Percentiles rank a stretch among this genome's conserved stretches.
phyloP scores from a whole-genome alignment of 2,329 filamentous ascomycete species.

The Aphanocladium album region DNA sequence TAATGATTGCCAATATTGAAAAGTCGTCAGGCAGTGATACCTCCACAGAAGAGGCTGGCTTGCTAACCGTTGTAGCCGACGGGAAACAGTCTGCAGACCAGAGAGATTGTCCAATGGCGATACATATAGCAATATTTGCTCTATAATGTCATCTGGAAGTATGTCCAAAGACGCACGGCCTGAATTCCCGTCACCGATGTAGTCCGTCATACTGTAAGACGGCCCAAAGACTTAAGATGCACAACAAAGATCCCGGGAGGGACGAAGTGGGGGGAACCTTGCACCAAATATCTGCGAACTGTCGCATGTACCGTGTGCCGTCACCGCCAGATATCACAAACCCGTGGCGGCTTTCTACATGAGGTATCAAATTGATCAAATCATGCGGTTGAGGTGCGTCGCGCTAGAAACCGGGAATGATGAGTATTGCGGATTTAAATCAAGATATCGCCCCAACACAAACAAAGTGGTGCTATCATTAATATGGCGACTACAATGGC shows the following conservation, averaged over 20 bases:
- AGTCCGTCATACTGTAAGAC: not conserved
- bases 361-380: not conserved
- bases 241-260: not conserved
- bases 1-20: constrained; percentile 67
- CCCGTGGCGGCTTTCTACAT: not conserved
- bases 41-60: constrained; percentile 77
- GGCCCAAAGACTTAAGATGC: not conserved
- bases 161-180: constrained; percentile 33
- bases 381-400: not conserved
- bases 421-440: not conserved
- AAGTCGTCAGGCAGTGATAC: constrained; percentile 62
- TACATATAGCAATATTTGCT: constrained; percentile 64
- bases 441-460: not conserved
- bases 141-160: constrained; percentile 80
- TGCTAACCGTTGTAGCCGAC: constrained; percentile 58
- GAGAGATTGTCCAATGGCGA: constrained; percentile 51
- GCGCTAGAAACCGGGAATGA: not conserved
- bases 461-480: not conserved
- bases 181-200: not conserved
- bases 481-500: not conserved
- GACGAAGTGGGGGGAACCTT: constrained; percentile 4
- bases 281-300: not conserved
- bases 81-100: constrained; percentile 51
- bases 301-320: not conserved
- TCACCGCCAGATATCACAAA: not conserved